These are phyloP conservation scores for Cladobotryum protrusum DNA, from an alignment of 2,329 filamentous ascomycete species.

Conservation along the genomic window DNA sequence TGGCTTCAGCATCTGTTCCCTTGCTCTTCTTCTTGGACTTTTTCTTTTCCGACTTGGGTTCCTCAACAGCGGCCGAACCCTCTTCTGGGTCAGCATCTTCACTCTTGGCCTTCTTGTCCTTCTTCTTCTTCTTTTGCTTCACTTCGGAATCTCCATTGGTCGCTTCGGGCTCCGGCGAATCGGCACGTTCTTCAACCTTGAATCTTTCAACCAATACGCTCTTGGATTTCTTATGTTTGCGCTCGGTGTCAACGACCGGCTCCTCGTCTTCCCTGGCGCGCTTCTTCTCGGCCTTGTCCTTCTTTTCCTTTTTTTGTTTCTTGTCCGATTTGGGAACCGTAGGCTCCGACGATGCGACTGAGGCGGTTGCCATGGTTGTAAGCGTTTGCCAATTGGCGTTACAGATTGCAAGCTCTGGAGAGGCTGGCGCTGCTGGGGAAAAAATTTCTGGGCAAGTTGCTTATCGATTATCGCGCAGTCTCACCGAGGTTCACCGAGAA, in stretches of 20 bases:
- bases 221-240: slow-evolving; percentile 46
- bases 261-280: slow-evolving; percentile 41
- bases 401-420: slow-evolving; percentile 19
- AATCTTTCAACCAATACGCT: slow-evolving; percentile 31
- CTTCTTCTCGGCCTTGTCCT: slow-evolving; percentile 36
- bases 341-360: slow-evolving; percentile 26
- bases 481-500: slow-evolving; percentile 17
- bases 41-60: slow-evolving; percentile 27
- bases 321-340: slow-evolving; percentile 30
- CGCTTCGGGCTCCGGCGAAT: slow-evolving; percentile 17
- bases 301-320: slow-evolving; percentile 32
- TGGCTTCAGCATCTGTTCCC: slow-evolving; percentile 9
- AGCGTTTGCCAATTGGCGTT: no score
- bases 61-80: not conserved
- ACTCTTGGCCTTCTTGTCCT: slow-evolving; percentile 12
- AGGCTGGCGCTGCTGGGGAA: slow-evolving; percentile 6
- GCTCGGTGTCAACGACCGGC: slow-evolving; percentile 31
- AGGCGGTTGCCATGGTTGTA: slow-evolving; percentile 18
- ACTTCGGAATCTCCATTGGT: slow-evolving; percentile 25
- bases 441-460: slow-evolving; percentile 2
- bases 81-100: slow-evolving; percentile 14
- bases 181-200: slow-evolving; percentile 13
- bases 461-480: slow-evolving; percentile 16
- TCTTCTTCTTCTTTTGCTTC: slow-evolving; percentile 29
- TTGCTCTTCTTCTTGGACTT: slow-evolving; percentile 21